Percentiles rank a stretch among this genome's conserved stretches.
phyloP scores from a whole-genome alignment of 306 rosid species.

The Pterocarpus santalinus region DNA sequence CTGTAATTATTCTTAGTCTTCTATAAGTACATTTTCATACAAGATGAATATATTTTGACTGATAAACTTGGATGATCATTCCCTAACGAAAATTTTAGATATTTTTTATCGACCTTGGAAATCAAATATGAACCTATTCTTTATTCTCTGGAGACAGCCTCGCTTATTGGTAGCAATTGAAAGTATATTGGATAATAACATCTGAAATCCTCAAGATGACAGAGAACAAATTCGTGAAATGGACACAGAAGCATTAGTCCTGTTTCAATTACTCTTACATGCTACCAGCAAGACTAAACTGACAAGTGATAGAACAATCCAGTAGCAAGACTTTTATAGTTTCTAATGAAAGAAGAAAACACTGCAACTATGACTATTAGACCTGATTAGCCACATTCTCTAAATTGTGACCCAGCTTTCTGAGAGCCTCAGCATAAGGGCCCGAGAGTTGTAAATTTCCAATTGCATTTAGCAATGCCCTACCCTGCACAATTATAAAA shows the following conservation, averaged over 20 bases:
- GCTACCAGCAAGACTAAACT: constrained; percentile 29
- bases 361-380: constrained; percentile 1
- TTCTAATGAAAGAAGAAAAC: constrained; percentile 15
- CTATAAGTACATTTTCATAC: constrained; percentile 19
- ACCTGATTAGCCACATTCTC: constrained; percentile 91
- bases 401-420: constrained; percentile 75
- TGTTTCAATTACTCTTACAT: constrained; percentile 30
- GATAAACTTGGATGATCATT: constrained; percentile 20
- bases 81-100: not conserved
- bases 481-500: constrained; percentile 67
- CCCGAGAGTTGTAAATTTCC: constrained; percentile 93
- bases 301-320: not conserved
- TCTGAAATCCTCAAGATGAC: constrained; percentile 25
- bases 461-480: constrained; percentile 90
- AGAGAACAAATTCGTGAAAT: constrained; percentile 18
- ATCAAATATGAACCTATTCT: constrained; percentile 24
- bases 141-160: constrained; percentile 15
- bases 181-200: constrained; percentile 27
- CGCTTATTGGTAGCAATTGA: not conserved
- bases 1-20: constrained; percentile 14
- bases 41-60: constrained; percentile 38
- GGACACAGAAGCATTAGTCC: constrained; percentile 36
- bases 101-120: not conserved
- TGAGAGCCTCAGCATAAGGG: constrained; percentile 86
- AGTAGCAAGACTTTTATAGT: not conserved